These are phyloP conservation scores for Vitis amurensis DNA, from an alignment of 164 flowering plant genomes.

Conservation along the genomic window DNA sequence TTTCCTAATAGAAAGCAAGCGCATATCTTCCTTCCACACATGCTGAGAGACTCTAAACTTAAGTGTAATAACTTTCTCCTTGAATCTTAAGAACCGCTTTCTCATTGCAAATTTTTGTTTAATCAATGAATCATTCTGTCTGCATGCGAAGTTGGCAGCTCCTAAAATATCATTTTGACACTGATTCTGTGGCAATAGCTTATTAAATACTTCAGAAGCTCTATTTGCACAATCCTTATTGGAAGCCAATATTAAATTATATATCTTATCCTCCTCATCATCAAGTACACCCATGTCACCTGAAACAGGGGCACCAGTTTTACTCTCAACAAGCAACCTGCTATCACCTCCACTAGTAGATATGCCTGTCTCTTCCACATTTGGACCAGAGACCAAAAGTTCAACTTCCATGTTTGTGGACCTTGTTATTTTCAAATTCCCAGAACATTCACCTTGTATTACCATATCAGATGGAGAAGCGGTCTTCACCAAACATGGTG, in stretches of 20 bases:
- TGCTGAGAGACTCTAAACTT: conserved; percentile 71
- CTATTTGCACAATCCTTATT: conserved; percentile 61
- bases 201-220: conserved; percentile 52
- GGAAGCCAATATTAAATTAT: conserved; percentile 37
- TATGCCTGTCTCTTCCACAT: conserved; percentile 8
- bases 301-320: conserved; percentile 2
- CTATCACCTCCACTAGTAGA: conserved; percentile 10
- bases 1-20: conserved; percentile 58
- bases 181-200: conserved; percentile 38
- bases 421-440: conserved; percentile 11
- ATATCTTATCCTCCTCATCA: conserved; percentile 19
- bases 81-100: conserved; percentile 52
- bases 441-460: conserved; percentile 16
- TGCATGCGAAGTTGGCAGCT: conserved; percentile 7
- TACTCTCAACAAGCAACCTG: conserved; percentile 11
- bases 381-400: conserved; percentile 1
- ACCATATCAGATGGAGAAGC: conserved; percentile 16
- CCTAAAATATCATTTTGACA: conserved; percentile 20
- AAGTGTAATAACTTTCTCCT: conserved; percentile 67
- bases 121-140: conserved; percentile 24
- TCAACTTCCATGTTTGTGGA: conserved; percentile 8
- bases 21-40: conserved; percentile 82
- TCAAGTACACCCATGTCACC: conserved; percentile 1
- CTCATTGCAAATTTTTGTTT: conserved; percentile 46
- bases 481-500: conserved; percentile 17